These are phyloP conservation scores for Solanum clarkiae DNA, from an alignment of 257 asterid species.

Conservation along the genomic window DNA sequence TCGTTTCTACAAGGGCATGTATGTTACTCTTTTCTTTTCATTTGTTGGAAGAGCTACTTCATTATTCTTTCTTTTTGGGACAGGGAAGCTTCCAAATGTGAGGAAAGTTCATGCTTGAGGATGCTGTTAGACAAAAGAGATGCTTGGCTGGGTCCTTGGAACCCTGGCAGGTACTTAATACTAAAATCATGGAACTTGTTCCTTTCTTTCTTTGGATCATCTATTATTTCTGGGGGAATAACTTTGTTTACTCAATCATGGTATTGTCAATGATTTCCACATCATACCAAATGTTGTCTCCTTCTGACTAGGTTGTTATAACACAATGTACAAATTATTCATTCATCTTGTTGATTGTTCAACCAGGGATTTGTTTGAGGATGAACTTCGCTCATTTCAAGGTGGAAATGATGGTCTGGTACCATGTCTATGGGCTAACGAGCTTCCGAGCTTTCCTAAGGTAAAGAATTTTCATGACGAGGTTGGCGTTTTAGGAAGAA, in stretches of 20 bases:
- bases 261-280: not conserved
- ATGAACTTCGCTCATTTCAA: constrained; percentile 93
- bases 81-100: constrained; percentile 83
- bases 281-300: not conserved
- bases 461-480: constrained; percentile 20
- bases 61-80: constrained; percentile 9
- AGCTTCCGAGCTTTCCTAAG: constrained; percentile 97
- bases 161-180: constrained; percentile 73
- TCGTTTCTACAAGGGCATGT: not conserved
- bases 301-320: not conserved
- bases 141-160: constrained; percentile 99
- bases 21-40: constrained; percentile 1
- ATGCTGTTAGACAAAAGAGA: constrained; percentile 91
- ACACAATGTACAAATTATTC: not conserved
- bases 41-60: not conserved
- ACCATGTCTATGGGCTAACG: constrained; percentile 93
- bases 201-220: not conserved
- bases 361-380: constrained; percentile 90
- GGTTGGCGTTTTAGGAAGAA: not conserved
- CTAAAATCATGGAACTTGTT: not conserved
- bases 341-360: constrained; percentile 7
- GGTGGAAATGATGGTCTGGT: constrained; percentile 93
- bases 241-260: not conserved
- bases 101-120: constrained; percentile 92
- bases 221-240: not conserved